Evolutionary conservation across 768 basidiomycete genomes (phyloP).

Genomic region (Daedaleopsis sinensis): DNA sequence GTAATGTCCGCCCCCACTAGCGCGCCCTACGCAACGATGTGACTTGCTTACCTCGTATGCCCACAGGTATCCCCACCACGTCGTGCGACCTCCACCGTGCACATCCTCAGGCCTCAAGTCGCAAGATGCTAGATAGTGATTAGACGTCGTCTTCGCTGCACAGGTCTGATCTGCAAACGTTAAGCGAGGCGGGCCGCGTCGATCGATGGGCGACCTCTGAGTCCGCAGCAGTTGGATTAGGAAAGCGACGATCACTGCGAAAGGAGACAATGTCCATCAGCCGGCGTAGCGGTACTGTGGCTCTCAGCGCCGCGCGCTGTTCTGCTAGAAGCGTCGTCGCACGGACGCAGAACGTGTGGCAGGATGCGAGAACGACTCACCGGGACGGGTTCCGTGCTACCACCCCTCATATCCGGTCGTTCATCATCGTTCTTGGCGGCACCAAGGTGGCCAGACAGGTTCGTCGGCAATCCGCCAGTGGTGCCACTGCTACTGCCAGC

Average conservation of each 20-base stretch:
- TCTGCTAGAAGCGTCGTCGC: neutral
- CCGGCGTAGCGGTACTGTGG: neutral
- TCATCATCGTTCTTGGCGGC: neutral
- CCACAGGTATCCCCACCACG: neutral
- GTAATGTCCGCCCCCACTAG: neutral
- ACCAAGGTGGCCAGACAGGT: neutral
- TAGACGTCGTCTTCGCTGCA: neutral
- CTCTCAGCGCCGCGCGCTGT: neutral
- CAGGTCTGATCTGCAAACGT: neutral
- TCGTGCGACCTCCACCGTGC: neutral
- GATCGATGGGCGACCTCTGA: neutral
- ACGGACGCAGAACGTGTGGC: neutral
- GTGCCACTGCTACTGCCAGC: neutral
- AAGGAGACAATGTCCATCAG: conserved; percentile 1
- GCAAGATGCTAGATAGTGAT: neutral
- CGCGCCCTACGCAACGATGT: neutral
- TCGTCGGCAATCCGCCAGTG: neutral
- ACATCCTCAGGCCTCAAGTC: too few relatives aligned
- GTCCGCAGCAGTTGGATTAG: neutral
- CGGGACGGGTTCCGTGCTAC: neutral
- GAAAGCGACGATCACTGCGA: neutral
- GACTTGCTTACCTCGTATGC: neutral
- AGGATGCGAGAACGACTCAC: neutral
- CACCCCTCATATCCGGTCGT: neutral
- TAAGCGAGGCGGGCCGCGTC: neutral